A percentile compares a stretch with the other conserved stretches of the same genome.
phyloP scores from a whole-genome alignment of 345 rosid genomes.

The Ceriops tagal region DNA sequence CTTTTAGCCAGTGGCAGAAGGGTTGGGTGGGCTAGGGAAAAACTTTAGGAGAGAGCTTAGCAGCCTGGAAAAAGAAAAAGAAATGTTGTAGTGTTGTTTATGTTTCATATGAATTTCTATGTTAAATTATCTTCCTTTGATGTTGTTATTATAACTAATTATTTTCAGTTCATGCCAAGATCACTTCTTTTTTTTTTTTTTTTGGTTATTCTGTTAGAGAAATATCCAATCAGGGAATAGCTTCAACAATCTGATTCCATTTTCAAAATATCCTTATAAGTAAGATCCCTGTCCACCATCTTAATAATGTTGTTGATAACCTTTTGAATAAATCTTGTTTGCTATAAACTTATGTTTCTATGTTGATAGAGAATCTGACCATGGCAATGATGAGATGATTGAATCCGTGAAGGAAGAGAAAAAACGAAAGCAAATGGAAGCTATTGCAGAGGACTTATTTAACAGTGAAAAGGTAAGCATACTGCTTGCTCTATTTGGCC shows the following conservation, averaged over 20 bases:
- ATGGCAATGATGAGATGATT: conserved; percentile 41
- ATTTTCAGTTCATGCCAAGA: not conserved
- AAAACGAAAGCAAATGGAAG: conserved; percentile 79
- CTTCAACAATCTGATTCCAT: conserved; percentile 79
- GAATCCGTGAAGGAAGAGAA: conserved; percentile 72
- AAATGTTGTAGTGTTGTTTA: not conserved
- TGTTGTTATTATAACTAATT: not conserved
- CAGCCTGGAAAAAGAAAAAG: not conserved
- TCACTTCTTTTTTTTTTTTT: not conserved
- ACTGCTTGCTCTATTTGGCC: not conserved
- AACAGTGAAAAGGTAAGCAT: conserved; percentile 57
- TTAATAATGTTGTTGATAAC: not conserved
- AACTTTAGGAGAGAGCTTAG: not conserved
- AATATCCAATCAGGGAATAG: conserved; percentile 74
- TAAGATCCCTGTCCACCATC: conserved; percentile 29
- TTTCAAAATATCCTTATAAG: conserved; percentile 80
- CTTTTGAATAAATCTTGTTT: not conserved
- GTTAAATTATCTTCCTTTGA: not conserved
- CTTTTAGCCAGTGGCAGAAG: not conserved
- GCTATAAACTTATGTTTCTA: not conserved
- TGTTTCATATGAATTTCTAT: not conserved
- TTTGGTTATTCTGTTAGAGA: conserved; percentile 30
- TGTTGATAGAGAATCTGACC: conserved; percentile 46
- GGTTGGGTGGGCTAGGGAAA: not conserved
- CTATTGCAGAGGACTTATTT: conserved; percentile 83